Base-by-base conservation (phyloP, 176 grass and related monocot genomes). In the Eleusine coracana region DNA sequence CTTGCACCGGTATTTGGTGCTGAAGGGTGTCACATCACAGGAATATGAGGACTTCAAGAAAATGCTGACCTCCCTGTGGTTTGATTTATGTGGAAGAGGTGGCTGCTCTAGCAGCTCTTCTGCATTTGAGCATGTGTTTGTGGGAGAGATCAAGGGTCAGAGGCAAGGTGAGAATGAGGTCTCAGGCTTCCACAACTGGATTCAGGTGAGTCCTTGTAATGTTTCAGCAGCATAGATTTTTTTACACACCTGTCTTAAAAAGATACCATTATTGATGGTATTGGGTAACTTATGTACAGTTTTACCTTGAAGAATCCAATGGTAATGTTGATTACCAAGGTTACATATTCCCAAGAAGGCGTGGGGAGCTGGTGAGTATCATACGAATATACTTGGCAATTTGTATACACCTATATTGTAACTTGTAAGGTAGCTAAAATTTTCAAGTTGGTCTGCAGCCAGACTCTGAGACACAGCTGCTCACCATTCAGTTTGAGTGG, bases 181-280 rank as follows among this genome's bases (percentile, higher is more conserved):
- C n/a, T 86, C 92, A 21, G 86, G 88, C 28, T 94, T 90, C 65
- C 88, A 91, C 80, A 94, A 94, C 78, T 93, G 85, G 91, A 93
- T 90, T 86, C 91, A 93, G 91, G 88, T 58, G 70, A 77, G 76
- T 80, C 29, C 27, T 65, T 10, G 2, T 38, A 72, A 41, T 65
- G 37, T 42, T 59, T 50, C 45, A 25, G 21, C 71, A 68, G 38
- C 59, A 58, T 44, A 56, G 10, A 42, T 79, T 78, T 50, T 5
- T 61, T 71, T 73, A 29, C 60, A 59, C 34, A 50, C 36, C 3
- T 70, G 46, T 77, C 42, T 71, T 20, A 7, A 21, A 56, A 58
- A 58, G 5, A 50, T 71, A 64, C 76, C 45, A 67, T 37, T 29
- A 60, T 21, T 86, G 27, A 84, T 55, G 48, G 25, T 41, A 4